Percentiles rank a stretch among this genome's conserved stretches.
phyloP scores from a whole-genome alignment of 1,284 basidiomycete genomes.

The Vanrija sp. region DNA sequence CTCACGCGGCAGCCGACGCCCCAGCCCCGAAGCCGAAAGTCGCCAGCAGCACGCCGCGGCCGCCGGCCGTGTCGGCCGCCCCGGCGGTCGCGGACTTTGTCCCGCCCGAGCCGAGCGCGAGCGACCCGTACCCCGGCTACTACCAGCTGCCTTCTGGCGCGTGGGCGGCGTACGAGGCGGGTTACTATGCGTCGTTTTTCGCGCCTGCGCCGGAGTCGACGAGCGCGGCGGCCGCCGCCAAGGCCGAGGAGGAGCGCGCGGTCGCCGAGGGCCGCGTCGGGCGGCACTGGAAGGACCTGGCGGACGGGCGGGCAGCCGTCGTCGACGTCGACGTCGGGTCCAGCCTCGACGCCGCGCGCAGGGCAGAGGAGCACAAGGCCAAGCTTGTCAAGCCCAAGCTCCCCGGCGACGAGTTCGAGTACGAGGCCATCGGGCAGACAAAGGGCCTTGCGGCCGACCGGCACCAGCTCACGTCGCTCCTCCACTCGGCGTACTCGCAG shows the following conservation, averaged over 20 bases:
- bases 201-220: not conserved
- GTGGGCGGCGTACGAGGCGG: slow-evolving; percentile 72
- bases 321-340: slow-evolving; percentile 34
- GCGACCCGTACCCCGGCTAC: slow-evolving; percentile 81
- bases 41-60: slow-evolving; percentile 17
- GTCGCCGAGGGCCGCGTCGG: slow-evolving; percentile 21
- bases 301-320: slow-evolving; percentile 24
- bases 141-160: slow-evolving; percentile 74
- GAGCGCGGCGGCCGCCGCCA: not conserved
- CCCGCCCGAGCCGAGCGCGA: slow-evolving; percentile 67
- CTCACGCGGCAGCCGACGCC: slow-evolving; percentile 10
- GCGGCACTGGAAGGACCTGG: slow-evolving; percentile 41
- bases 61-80: slow-evolving; percentile 38
- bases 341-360: slow-evolving; percentile 31
- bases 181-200: slow-evolving; percentile 68
- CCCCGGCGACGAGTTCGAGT: slow-evolving; percentile 34
- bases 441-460: slow-evolving; percentile 46
- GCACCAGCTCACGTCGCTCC: slow-evolving; percentile 46
- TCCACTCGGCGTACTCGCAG: slow-evolving; percentile 40
- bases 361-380: slow-evolving; percentile 26
- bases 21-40: slow-evolving; percentile 3
- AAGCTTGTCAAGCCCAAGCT: slow-evolving; percentile 30
- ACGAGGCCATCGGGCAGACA: slow-evolving; percentile 45
- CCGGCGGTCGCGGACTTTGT: slow-evolving; percentile 56
- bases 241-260: slow-evolving; percentile 10